Conservation (phyloP, 2,329 filamentous ascomycete species). For the Diplodia intermedia region DNA sequence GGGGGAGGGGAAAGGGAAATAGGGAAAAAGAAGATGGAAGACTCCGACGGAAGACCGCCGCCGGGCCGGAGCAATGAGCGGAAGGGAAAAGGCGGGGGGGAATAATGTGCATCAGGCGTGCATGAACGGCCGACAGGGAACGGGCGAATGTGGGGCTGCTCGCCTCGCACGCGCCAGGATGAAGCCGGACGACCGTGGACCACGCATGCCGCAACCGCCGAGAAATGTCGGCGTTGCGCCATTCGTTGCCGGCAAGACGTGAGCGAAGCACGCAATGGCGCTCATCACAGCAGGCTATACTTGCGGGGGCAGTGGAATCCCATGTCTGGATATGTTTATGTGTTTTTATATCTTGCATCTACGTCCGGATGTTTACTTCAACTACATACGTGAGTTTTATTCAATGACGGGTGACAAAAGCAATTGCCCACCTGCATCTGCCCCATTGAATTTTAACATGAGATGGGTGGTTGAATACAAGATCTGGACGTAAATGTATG, state of each 20-base stretch:
- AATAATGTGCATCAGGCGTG: neutral
- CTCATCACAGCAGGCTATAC: too few species aligned
- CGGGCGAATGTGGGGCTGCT: neutral
- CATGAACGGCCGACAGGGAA: neutral
- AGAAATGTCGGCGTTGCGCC: neutral
- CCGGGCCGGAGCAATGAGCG: neutral
- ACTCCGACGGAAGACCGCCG: neutral
- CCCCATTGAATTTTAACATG: too few species aligned
- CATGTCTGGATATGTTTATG: neutral
- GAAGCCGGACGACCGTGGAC: neutral
- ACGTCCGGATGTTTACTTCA: too few species aligned
- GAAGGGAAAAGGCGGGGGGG: neutral
- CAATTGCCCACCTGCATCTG: too few species aligned
- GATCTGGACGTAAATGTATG: too few species aligned
- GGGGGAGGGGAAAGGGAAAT: neutral
- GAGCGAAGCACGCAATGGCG: neutral
- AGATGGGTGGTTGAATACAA: too few species aligned
- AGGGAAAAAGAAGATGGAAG: neutral
- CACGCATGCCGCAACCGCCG: neutral
- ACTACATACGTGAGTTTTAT: too few species aligned
- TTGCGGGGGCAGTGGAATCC: neutral
- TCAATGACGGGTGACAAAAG: too few species aligned
- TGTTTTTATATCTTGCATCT: neutral
- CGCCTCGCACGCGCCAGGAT: neutral
- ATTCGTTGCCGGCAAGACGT: neutral